phyloP scores from a whole-genome alignment of 2,329 filamentous ascomycete species.

The Neofusicoccum sp. region DNA sequence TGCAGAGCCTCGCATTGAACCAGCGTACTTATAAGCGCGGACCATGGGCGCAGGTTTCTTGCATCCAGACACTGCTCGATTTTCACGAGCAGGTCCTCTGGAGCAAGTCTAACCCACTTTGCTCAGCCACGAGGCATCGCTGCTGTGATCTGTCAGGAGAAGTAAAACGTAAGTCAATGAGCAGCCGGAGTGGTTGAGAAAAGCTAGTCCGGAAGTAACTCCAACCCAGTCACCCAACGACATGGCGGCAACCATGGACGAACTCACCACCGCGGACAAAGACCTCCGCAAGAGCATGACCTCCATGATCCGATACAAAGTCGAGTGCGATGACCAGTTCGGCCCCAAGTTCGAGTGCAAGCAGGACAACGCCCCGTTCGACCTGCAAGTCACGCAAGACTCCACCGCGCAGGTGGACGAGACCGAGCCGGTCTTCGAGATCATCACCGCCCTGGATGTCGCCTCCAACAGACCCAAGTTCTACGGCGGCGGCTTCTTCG shows the following conservation, averaged over 20 bases:
- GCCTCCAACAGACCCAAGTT: conserved; percentile 4
- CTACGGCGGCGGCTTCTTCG: not conserved
- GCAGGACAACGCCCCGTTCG: conserved; percentile 5
- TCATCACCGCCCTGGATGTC: conserved; percentile 6
- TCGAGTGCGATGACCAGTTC: conserved; percentile 10
- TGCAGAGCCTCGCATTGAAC: too few species aligned
- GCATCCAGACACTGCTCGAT: too few species aligned
- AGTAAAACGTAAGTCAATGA: too few species aligned
- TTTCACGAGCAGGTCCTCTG: too few species aligned
- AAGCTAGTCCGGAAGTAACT: too few species aligned
- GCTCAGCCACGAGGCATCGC: too few species aligned
- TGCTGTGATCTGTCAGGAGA: too few species aligned
- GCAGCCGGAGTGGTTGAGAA: too few species aligned
- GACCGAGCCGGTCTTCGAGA: conserved; percentile 6
- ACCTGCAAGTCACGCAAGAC: not conserved
- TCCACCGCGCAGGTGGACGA: not conserved
- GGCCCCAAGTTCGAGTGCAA: not conserved
- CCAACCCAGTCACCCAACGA: not conserved
- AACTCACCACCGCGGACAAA: not conserved
- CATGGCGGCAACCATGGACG: not conserved
- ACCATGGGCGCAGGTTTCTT: not conserved
- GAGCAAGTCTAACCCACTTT: too few species aligned
- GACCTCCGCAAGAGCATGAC: conserved; percentile 1
- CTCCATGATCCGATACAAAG: conserved; percentile 5
- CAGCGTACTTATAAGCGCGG: not conserved